Percentiles rank a stretch among this genome's conserved stretches.
These are phyloP conservation scores for Chaetomiaceae sp. DNA, from an alignment of 2,329 filamentous ascomycete species.

Conservation along the genomic window DNA sequence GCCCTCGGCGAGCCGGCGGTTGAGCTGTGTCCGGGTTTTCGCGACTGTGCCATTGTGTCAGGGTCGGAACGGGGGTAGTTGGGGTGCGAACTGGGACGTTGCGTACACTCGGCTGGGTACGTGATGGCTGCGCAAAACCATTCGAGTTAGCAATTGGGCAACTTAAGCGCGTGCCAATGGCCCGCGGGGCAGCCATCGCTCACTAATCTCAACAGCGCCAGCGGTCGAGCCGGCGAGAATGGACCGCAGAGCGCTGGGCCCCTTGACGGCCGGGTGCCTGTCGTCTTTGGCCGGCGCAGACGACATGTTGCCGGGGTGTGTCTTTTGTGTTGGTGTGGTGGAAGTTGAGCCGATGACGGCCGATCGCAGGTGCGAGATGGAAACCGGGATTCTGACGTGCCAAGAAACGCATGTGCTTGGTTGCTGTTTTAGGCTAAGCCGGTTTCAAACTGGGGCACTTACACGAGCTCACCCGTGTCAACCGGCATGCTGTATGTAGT, in stretches of 20 bases:
- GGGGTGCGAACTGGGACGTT: neutral
- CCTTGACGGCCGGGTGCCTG: conserved; percentile 30
- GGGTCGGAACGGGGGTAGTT: conserved; percentile 5
- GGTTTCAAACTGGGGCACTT: too few species aligned
- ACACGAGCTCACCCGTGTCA: neutral
- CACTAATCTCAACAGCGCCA: conserved; percentile 89
- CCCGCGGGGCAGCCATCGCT: conserved; percentile 18
- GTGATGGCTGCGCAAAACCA: conserved; percentile 61
- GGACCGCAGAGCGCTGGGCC: conserved; percentile 76
- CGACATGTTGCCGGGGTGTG: conserved; percentile 13
- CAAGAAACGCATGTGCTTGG: neutral
- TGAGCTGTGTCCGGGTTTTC: conserved; percentile 91
- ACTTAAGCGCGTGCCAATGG: neutral
- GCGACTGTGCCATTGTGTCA: conserved; percentile 53
- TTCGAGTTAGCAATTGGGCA: conserved; percentile 23
- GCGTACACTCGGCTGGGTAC: conserved; percentile 84
- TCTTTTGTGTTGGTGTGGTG: too few species aligned
- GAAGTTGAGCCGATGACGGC: too few species aligned
- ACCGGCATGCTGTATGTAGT: too few species aligned
- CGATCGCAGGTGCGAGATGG: too few species aligned
- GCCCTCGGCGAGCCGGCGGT: conserved; percentile 70
- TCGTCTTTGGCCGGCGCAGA: conserved; percentile 21
- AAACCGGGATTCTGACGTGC: too few species aligned
- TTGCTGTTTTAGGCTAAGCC: too few species aligned
- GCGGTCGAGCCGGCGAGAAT: conserved; percentile 90